Percentiles rank a stretch among this genome's conserved stretches.
phyloP scores from a whole-genome alignment of 352 stramenopile species.

The Phytophthora sojae region DNA sequence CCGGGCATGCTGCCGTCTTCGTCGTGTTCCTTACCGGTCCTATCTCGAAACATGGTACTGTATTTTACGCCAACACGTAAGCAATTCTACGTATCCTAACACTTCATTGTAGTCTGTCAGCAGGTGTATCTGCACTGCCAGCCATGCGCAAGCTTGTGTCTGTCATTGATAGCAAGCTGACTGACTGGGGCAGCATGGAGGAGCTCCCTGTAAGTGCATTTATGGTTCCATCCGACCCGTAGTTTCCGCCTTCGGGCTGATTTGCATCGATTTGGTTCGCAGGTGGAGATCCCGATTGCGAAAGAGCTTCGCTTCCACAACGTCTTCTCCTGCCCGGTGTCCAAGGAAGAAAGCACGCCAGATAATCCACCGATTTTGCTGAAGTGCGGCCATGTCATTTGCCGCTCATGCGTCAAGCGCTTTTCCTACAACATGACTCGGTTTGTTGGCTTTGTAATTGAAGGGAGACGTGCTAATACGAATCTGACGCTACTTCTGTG shows the following conservation, averaged over 20 bases:
- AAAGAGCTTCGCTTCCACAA: conserved; percentile 89
- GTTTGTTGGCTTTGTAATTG: conserved; percentile 35
- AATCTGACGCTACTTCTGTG: not conserved
- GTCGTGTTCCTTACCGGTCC: conserved; percentile 69
- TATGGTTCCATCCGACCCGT: not conserved
- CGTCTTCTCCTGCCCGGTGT: conserved; percentile 89
- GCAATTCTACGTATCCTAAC: not conserved
- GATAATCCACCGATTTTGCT: conserved; percentile 87
- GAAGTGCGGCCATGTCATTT: conserved; percentile 90
- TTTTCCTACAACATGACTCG: conserved; percentile 86
- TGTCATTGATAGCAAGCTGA: conserved; percentile 83
- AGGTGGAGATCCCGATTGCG: conserved; percentile 82
- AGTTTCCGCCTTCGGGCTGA: conserved; percentile 5
- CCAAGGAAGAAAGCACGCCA: conserved; percentile 87
- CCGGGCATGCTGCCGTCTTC: conserved; percentile 76
- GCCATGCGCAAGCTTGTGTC: conserved; percentile 83
- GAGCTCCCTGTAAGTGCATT: conserved; percentile 63
- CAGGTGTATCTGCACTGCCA: conserved; percentile 71
- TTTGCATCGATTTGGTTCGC: not conserved
- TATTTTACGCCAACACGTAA: not conserved
- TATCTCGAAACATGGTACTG: conserved; percentile 79
- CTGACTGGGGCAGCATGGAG: conserved; percentile 78
- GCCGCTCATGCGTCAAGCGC: conserved; percentile 79
- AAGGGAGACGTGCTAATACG: not conserved
- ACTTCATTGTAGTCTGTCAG: conserved; percentile 55